Base-by-base conservation (phyloP, 1,139 yeast genomes). In the Candida sanyaensis region DNA sequence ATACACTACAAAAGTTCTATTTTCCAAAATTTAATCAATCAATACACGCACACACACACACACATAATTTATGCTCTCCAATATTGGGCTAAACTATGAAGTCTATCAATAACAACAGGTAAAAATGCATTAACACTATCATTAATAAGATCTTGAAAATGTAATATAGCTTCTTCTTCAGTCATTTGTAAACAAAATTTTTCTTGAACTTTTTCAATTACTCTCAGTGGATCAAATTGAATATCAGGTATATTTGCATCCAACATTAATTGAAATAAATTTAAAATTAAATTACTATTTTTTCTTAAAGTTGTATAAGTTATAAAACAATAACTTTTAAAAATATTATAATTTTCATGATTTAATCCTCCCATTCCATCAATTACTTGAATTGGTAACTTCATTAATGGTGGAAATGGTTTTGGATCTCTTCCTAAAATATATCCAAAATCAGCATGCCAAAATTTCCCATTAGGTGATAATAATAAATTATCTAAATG, bases 321-420 rank as follows among this genome's bases (percentile, higher is more conserved):
- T 26, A 95, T 93, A 66, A 92, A 95, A 63, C 99, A 95, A 67
- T 92, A 91, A 62, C 89, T 88, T 56, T 96, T 82, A 68, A 95
- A 95, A 52, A 87, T 82, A 56, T 84, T 83, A 66, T 89, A 95
- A 65, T 92, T 92, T 39, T 86, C 87, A 45, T 93, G 91, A 48
- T 81, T 78, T 41, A 89, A 79, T 1, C 98, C 99, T 1, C 99
- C 99, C 93, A 95, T 93, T 0, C 97, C 99, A 55, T 93, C 99
- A 41, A 95, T 88, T 23, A 95, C 88, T 66, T 95, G 99, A 43
- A 95, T 93, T 0, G 99, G 99, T 34, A 95, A 73, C 62, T 95
- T 95, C 98, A 95, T 93, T 69, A 93, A 76, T 0, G 99, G 99
- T 7, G 99, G 98, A 68, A 95, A 95, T 8, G 98, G 98, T 62